These are phyloP conservation scores for Syncephalastrum monosporum DNA, from an alignment of 371 early-diverging fungal genomes.

Conservation along the genomic window DNA sequence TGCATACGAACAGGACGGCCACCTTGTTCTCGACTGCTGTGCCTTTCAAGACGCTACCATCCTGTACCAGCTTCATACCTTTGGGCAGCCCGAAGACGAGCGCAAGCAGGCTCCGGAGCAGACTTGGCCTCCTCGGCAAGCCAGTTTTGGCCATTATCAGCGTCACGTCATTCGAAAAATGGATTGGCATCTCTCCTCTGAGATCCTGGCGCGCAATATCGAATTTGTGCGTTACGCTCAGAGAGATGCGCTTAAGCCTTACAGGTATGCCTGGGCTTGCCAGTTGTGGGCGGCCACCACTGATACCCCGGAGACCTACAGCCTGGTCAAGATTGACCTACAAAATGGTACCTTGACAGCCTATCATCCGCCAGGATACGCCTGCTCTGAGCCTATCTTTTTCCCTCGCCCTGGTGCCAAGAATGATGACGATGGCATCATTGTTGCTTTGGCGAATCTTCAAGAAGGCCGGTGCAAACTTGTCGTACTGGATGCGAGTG, in stretches of 20 bases:
- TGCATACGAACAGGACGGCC: slow-evolving; percentile 37
- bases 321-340: slow-evolving; percentile 48
- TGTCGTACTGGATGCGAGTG: slow-evolving; percentile 55
- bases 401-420: slow-evolving; percentile 44
- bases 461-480: slow-evolving; percentile 43
- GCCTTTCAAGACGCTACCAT: slow-evolving; percentile 35
- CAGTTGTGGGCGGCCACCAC: not conserved
- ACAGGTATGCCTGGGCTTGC: slow-evolving; percentile 37
- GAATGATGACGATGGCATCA: slow-evolving; percentile 63
- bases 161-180: slow-evolving; percentile 16
- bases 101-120: slow-evolving; percentile 13
- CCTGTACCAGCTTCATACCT: slow-evolving; percentile 31
- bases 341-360: slow-evolving; percentile 12
- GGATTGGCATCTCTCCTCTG: slow-evolving; percentile 5
- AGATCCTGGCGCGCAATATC: slow-evolving; percentile 30
- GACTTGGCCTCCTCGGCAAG: slow-evolving; percentile 15
- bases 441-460: slow-evolving; percentile 48
- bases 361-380: slow-evolving; percentile 32
- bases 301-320: slow-evolving; percentile 21
- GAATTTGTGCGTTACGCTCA: slow-evolving; percentile 47
- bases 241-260: slow-evolving; percentile 10
- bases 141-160: slow-evolving; percentile 28
- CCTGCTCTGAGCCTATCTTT: slow-evolving; percentile 69
- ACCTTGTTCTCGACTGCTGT: slow-evolving; percentile 30
- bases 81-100: slow-evolving; percentile 21